phyloP scores from a whole-genome alignment of 1,284 basidiomycete species.

The Heterobasidion irregulare region DNA sequence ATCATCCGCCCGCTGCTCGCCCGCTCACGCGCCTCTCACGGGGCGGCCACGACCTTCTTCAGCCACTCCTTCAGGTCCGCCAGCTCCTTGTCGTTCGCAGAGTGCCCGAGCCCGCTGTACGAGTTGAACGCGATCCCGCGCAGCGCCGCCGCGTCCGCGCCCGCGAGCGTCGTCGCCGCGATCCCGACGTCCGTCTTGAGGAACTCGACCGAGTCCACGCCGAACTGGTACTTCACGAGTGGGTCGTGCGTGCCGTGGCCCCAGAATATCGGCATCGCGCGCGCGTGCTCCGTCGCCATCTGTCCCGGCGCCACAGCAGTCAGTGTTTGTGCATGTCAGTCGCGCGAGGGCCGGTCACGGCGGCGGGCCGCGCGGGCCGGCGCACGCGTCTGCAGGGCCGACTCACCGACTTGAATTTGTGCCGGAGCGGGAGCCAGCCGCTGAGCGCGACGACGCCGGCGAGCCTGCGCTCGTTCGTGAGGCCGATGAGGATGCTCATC shows the following conservation, averaged over 20 bases:
- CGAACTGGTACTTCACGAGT: conserved; percentile 50
- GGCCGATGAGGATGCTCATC: conserved; percentile 68
- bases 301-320: conserved; percentile 18
- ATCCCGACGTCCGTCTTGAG: conserved; percentile 44
- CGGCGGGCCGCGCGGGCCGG: neutral
- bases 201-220: conserved; percentile 43
- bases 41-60: conserved; percentile 27
- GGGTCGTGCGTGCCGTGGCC: conserved; percentile 79
- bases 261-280: conserved; percentile 76
- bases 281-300: conserved; percentile 50
- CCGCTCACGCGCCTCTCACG: neutral
- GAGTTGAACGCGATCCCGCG: conserved; percentile 36
- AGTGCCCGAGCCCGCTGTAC: conserved; percentile 58
- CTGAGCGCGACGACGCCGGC: conserved; percentile 70
- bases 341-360: neutral
- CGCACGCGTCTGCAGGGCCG: neutral
- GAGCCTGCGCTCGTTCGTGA: conserved; percentile 61
- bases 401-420: conserved; percentile 58
- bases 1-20: neutral
- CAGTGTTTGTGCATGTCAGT: neutral
- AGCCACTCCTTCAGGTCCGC: conserved; percentile 58
- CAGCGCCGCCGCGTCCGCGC: conserved; percentile 14
- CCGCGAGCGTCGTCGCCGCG: conserved; percentile 15
- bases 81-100: conserved; percentile 53
- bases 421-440: conserved; percentile 66